Evolutionary conservation across 371 early-diverging fungal species (phyloP), one percentile per base, ranked within the genome.

Genomic region (Mortierella sp.): DNA sequence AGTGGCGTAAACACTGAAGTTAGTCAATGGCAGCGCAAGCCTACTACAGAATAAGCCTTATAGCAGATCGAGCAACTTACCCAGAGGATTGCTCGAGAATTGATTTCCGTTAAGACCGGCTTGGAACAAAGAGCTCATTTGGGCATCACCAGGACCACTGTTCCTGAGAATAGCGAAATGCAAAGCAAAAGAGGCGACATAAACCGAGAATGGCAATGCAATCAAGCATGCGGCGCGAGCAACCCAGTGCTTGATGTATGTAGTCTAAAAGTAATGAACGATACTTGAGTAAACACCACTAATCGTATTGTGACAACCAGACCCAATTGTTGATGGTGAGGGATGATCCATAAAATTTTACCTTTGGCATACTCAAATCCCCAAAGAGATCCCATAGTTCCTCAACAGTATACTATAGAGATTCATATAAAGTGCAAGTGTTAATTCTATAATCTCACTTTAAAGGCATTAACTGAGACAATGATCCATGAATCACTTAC

Each of bases 111-210:
- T 74, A n/a, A 99, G 88, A 6, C 92, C 89, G 2, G 98, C 95
- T 83, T 99, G 99, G 88, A 99, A 99, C 20, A 98, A 85, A 9
- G 97, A 97, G 83, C 97, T 96, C 99, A 99, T 99, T 69, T 96
- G 96, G 11, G 97, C 96, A 86, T 99, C 99, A 22, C 99, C 99
- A 12, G 94, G 86, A 1, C 99, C 98, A 71, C 93, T 93, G 62
- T 89, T 90, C 77, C 91, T 93, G 30, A 99, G 89, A 52, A 99
- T 89, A 43, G 88, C 86, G 84, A 99, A 99, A 86, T 99, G 99
- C 8, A 98, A 66, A 51, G 84, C 87, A 86, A 99, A 99, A 37
- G 92, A 87, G n/a, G 93, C 72, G 60, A 97, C 81, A 85, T 99
- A 99, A 58, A 99, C 89, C 6, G 86, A 47, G 43, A 95, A 81